These are phyloP conservation scores for Solanum paucissectum DNA, from an alignment of 257 asterid genomes.

Conservation along the genomic window DNA sequence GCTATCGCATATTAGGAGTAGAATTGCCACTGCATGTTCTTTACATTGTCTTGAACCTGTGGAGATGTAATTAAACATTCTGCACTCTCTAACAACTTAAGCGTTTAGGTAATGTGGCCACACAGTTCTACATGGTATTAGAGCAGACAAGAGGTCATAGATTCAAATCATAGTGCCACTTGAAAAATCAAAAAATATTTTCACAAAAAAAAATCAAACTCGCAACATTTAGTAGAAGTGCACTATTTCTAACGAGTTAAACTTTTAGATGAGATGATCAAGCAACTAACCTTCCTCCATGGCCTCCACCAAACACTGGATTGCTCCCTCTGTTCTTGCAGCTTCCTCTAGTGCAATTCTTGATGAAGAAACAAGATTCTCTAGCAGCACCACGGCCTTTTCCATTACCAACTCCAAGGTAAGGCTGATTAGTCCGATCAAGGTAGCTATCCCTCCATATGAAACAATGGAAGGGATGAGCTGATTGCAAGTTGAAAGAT, in stretches of 20 bases:
- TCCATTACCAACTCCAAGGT: constrained; percentile 31
- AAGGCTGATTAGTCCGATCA: constrained; percentile 23
- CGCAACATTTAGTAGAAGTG: not conserved
- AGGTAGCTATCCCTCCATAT: constrained; percentile 29
- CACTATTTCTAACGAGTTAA: not conserved
- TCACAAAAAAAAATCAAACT: not conserved
- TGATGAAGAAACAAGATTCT: constrained; percentile 44
- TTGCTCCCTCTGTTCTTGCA: constrained; percentile 29
- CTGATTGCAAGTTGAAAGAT: constrained; percentile 48
- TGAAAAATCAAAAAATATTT: not conserved
- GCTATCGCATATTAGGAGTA: constrained; percentile 43
- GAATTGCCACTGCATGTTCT: constrained; percentile 56
- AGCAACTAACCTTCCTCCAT: constrained; percentile 58
- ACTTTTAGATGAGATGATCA: not conserved
- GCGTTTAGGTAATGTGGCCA: not conserved
- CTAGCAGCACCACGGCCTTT: constrained; percentile 45
- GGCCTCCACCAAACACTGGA: constrained; percentile 54
- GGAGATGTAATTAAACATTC: not conserved
- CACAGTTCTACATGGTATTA: not conserved
- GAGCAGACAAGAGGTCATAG: not conserved
- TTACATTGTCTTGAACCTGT: constrained; percentile 40
- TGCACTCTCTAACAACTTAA: not conserved
- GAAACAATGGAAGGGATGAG: constrained; percentile 28
- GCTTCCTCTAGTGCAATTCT: constrained; percentile 43
- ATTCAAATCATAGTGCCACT: not conserved